Conservation (phyloP, 306 rosid genomes). For the Prunus armeniaca region DNA sequence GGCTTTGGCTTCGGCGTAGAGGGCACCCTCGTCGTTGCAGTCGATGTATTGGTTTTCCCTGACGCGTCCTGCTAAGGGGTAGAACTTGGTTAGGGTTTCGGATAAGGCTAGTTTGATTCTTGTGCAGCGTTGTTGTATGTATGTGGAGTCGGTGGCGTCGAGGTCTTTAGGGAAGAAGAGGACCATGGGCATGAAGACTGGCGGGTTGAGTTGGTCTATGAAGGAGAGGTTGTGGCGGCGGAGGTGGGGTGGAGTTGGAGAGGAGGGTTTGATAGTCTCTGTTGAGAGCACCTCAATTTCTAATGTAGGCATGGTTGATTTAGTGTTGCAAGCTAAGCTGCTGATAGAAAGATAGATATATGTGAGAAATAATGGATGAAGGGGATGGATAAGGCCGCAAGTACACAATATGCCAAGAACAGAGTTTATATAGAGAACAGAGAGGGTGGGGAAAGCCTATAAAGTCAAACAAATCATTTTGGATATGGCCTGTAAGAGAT, state of each 20-base stretch:
- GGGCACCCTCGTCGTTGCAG: slow-evolving; percentile 26
- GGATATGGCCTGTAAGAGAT: no score
- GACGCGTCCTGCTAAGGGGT: slow-evolving; percentile 27
- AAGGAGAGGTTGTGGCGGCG: slow-evolving; percentile 31
- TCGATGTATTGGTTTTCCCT: slow-evolving; percentile 6
- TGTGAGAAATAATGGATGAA: no score
- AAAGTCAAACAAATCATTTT: no score
- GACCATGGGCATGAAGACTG: slow-evolving; percentile 33
- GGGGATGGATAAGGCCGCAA: not conserved
- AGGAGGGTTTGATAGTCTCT: slow-evolving; percentile 38
- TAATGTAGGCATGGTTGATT: not conserved
- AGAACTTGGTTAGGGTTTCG: slow-evolving; percentile 18
- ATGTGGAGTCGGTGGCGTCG: not conserved
- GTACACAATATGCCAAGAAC: no score
- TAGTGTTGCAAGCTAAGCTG: not conserved
- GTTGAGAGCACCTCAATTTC: slow-evolving; percentile 22
- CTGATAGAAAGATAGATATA: no score
- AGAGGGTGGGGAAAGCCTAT: no score
- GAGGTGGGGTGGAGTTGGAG: slow-evolving; percentile 33
- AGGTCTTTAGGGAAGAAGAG: slow-evolving; percentile 16
- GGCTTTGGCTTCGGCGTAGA: slow-evolving; percentile 19
- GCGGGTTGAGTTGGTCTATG: slow-evolving; percentile 42
- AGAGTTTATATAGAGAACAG: no score
- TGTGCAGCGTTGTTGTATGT: not conserved
- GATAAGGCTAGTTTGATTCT: slow-evolving; percentile 26